Conservation (phyloP, 2,329 filamentous ascomycete species). For the Xylaria multiplex region DNA sequence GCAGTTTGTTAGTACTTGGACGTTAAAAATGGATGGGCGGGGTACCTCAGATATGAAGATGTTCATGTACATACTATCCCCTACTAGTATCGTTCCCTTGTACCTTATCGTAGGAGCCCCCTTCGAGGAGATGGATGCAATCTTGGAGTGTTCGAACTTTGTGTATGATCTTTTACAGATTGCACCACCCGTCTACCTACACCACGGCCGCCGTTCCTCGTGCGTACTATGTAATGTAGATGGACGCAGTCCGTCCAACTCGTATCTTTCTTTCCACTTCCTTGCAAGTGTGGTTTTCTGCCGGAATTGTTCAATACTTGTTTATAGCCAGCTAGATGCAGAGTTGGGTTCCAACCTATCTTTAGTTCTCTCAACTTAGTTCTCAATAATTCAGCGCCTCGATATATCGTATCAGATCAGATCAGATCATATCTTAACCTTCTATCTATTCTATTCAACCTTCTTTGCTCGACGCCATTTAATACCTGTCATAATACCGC, state of each 20-base stretch:
- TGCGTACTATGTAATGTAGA: constrained; percentile 8
- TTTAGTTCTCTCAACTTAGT: constrained; percentile 12
- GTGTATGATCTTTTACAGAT: neutral
- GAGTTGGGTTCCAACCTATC: constrained; percentile 8
- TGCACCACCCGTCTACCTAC: neutral
- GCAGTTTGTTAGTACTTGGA: neutral
- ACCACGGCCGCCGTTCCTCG: neutral
- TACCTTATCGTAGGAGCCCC: constrained; percentile 16
- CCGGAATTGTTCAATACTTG: neutral
- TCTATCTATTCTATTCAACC: neutral
- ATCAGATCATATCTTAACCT: neutral
- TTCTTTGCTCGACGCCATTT: constrained; percentile 7
- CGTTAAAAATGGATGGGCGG: too few relatives aligned
- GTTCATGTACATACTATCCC: too few relatives aligned
- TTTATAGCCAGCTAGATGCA: neutral
- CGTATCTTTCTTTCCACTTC: constrained; percentile 20
- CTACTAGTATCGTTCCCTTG: neutral
- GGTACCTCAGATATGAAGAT: too few relatives aligned
- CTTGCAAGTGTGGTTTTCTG: neutral
- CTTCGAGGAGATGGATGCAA: constrained; percentile 4
- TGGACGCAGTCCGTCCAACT: constrained; percentile 28
- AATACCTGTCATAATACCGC: too few relatives aligned
- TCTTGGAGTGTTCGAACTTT: constrained; percentile 7
- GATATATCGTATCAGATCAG: neutral
- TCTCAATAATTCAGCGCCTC: constrained; percentile 5